A percentile compares a stretch with the other conserved stretches of the same genome.
These are phyloP conservation scores for Microbotryomycetes sp. DNA, from an alignment of 1,284 basidiomycete genomes.

Conservation along the genomic window DNA sequence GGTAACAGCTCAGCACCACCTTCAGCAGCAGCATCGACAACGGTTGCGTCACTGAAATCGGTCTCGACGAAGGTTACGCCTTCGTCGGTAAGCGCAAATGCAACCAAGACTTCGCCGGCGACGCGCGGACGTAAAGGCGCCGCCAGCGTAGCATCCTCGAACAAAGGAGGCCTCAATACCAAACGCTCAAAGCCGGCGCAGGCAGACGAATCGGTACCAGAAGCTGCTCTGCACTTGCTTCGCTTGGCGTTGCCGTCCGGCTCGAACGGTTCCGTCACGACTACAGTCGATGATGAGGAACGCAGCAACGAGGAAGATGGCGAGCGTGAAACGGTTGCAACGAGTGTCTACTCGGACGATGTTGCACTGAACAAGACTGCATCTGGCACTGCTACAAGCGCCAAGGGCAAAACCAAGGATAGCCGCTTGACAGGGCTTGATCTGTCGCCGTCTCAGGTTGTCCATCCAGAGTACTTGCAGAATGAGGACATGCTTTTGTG, in stretches of 20 bases:
- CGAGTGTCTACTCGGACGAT: constrained; percentile 24
- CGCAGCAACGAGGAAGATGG: constrained; percentile 20
- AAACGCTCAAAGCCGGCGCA: not conserved
- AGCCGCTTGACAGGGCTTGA: no score
- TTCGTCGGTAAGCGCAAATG: constrained; percentile 7
- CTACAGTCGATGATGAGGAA: constrained; percentile 13
- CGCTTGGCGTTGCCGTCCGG: constrained; percentile 22
- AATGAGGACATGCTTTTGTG: not conserved
- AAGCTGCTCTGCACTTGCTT: constrained; percentile 27
- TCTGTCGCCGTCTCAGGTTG: no score
- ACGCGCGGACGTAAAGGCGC: not conserved
- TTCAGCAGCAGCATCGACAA: not conserved
- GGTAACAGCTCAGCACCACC: not conserved
- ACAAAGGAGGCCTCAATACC: not conserved
- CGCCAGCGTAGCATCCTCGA: not conserved
- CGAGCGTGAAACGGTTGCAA: constrained; percentile 27
- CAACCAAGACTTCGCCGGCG: not conserved
- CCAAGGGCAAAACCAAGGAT: not conserved
- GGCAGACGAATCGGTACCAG: constrained; percentile 22
- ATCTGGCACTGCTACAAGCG: not conserved
- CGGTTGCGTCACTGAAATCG: no score
- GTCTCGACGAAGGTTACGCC: constrained; percentile 1
- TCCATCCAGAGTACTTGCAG: not conserved
- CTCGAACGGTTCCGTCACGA: not conserved
- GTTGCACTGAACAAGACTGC: not conserved